Base-by-base conservation (phyloP, 768 basidiomycete species). In the Pisolithus albus region DNA sequence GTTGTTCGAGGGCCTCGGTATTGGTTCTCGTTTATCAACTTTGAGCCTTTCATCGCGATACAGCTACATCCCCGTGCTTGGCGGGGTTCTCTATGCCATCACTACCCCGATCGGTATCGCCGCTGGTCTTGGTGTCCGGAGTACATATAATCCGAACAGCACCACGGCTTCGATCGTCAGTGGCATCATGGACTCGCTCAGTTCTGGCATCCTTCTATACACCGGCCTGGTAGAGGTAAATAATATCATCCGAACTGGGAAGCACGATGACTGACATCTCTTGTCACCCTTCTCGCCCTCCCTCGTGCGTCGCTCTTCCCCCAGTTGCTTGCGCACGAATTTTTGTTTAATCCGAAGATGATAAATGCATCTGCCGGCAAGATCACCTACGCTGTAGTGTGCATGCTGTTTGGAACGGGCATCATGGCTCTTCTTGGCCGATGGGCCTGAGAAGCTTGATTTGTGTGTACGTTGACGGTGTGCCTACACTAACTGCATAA, bases 1-100 rank as follows among this genome's bases (percentile, higher is more conserved):
- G 77, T 87, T 80, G 40, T 97, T 97, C 61, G 95, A 98, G 67
- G 95, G 93, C 19, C 78, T 97, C 42, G 95, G 92, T 64, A 74
- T 98, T 19, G 95, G 95, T 8, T 84, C 92, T 0, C 88, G 95
- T 8, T 74, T 98, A 10, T 91, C 94, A 1, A 82, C 75, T 65
- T 76, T 98, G 62, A 69, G 71, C 16, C 72, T 92, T 2, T 76
- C 87, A 0, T 55, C 63, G 1, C 63, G 66, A 52, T 87, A 82
- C 61, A 68, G 63, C 49, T 82, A 70, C 66, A 64, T 87, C 1
- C 85, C 88, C 4, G 62, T 80, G 41, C 56, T 69, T 30, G 88
- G 75, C 2, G 88, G 83, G 5, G 7, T 80, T 10, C 50, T 86
- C 11, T 95, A 86, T 61, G 86, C 84, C 2, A 59, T 89, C 50